phyloP scores from a whole-genome alignment of 2,329 filamentous ascomycete species.

The Didymella pomorum region DNA sequence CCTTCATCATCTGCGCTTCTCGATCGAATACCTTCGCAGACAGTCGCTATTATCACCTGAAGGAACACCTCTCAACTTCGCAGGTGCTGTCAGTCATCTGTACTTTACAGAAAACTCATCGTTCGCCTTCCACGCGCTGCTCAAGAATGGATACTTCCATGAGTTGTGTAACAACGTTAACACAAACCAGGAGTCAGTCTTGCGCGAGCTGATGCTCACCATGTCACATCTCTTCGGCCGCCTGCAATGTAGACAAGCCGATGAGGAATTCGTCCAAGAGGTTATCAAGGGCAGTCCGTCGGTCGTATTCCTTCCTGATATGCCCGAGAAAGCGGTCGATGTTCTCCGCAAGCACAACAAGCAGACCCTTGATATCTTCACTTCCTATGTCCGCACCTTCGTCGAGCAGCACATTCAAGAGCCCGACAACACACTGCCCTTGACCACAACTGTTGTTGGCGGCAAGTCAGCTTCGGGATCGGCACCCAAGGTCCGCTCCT shows the following conservation, averaged over 20 bases:
- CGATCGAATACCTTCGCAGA: slow-evolving; percentile 78
- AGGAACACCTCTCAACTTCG: slow-evolving; percentile 75
- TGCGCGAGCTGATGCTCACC: slow-evolving; percentile 71
- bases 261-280: slow-evolving; percentile 58
- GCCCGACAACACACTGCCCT: slow-evolving; percentile 65
- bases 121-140: slow-evolving; percentile 78
- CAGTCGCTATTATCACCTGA: slow-evolving; percentile 69
- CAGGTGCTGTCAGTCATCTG: slow-evolving; percentile 73
- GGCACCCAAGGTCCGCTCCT: slow-evolving; percentile 64
- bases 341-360: slow-evolving; percentile 70
- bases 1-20: slow-evolving; percentile 79
- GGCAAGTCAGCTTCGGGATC: slow-evolving; percentile 36
- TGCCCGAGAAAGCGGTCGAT: slow-evolving; percentile 65
- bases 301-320: slow-evolving; percentile 68
- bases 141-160: slow-evolving; percentile 75
- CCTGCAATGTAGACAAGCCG: slow-evolving; percentile 58
- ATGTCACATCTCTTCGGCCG: slow-evolving; percentile 76
- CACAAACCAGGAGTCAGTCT: slow-evolving; percentile 57
- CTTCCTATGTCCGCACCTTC: slow-evolving; percentile 73
- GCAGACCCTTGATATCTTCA: slow-evolving; percentile 71
- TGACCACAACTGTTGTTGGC: slow-evolving; percentile 62
- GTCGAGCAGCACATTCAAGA: slow-evolving; percentile 68
- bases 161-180: slow-evolving; percentile 67
- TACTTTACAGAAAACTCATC: slow-evolving; percentile 79
- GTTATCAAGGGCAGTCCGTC: slow-evolving; percentile 67